Percentiles rank a stretch among this genome's conserved stretches.
phyloP scores from a whole-genome alignment of 169 alveolate species.

The Blepharisma undulans region DNA sequence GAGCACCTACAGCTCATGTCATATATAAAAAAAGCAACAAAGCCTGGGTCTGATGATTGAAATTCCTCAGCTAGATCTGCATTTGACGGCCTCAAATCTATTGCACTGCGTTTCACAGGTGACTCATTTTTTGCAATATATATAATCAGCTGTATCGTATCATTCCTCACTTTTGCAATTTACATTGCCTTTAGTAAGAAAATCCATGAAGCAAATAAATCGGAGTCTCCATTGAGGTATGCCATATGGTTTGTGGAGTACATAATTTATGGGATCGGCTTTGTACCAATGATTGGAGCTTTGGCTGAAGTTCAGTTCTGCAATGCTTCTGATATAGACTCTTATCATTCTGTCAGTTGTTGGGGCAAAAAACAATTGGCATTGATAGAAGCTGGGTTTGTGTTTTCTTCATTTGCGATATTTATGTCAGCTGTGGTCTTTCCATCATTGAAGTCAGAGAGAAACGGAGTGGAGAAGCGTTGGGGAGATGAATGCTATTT shows the following conservation, averaged over 20 bases:
- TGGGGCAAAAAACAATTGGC: conserved; percentile 21
- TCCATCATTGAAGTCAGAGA: neutral
- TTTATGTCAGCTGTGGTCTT: conserved; percentile 1
- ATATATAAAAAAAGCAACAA: neutral
- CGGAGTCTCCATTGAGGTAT: neutral
- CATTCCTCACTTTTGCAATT: neutral
- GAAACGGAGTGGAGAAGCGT: conserved; percentile 13
- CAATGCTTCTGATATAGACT: neutral
- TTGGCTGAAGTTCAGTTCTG: neutral
- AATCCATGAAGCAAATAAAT: neutral
- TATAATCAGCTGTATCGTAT: neutral
- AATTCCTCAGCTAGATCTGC: neutral
- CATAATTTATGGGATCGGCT: conserved; percentile 24
- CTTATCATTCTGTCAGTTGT: neutral
- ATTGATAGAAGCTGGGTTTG: neutral
- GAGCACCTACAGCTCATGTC: conserved; percentile 35
- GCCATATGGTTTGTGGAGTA: conserved; percentile 29
- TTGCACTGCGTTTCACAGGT: conserved; percentile 13
- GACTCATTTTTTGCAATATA: neutral
- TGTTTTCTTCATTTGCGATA: neutral
- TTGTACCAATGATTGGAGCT: neutral
- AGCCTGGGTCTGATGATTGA: neutral
- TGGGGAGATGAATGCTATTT: conserved; percentile 30
- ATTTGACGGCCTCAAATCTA: neutral
- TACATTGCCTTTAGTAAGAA: neutral